Conservation (phyloP, 108 stramenopile genomes). For the Nitzschia putrida region DNA sequence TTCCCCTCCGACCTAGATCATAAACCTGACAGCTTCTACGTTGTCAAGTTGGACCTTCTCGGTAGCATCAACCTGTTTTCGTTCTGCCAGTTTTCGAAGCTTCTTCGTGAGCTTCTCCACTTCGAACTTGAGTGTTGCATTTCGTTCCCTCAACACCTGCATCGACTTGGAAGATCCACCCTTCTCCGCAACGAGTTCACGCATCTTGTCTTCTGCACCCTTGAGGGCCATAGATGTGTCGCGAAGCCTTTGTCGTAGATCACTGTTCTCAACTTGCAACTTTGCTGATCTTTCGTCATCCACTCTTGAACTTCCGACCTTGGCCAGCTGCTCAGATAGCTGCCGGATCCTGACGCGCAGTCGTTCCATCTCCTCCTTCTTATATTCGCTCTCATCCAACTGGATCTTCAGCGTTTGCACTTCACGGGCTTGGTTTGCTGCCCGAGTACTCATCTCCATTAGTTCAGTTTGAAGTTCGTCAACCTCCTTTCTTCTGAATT, state of each 20-base stretch:
- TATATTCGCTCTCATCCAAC: constrained; percentile 31
- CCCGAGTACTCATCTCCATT: constrained; percentile 33
- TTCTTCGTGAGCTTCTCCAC: constrained; percentile 51
- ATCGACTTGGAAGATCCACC: constrained; percentile 32
- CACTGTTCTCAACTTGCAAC: constrained; percentile 39
- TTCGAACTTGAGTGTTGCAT: constrained; percentile 43
- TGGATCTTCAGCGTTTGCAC: constrained; percentile 36
- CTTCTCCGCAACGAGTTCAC: constrained; percentile 27
- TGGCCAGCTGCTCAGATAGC: constrained; percentile 13
- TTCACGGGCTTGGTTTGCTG: constrained; percentile 38
- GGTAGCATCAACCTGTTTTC: constrained; percentile 4
- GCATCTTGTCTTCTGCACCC: constrained; percentile 33
- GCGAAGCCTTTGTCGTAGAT: constrained; percentile 34
- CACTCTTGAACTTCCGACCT: not conserved
- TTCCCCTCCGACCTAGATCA: constrained; percentile 8
- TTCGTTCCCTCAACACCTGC: constrained; percentile 46
- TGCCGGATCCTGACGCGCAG: constrained; percentile 14
- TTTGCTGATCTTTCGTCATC: not conserved
- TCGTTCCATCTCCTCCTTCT: constrained; percentile 21
- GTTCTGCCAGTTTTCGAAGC: constrained; percentile 28
- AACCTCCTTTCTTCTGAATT: constrained; percentile 32
- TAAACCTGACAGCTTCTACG: constrained; percentile 8
- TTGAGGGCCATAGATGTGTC: constrained; percentile 40
- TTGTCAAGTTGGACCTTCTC: not conserved
- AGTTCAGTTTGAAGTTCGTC: constrained; percentile 48